These are phyloP conservation scores for Fusarium veterinarium DNA, from an alignment of 2,329 filamentous ascomycete species.

Conservation along the genomic window DNA sequence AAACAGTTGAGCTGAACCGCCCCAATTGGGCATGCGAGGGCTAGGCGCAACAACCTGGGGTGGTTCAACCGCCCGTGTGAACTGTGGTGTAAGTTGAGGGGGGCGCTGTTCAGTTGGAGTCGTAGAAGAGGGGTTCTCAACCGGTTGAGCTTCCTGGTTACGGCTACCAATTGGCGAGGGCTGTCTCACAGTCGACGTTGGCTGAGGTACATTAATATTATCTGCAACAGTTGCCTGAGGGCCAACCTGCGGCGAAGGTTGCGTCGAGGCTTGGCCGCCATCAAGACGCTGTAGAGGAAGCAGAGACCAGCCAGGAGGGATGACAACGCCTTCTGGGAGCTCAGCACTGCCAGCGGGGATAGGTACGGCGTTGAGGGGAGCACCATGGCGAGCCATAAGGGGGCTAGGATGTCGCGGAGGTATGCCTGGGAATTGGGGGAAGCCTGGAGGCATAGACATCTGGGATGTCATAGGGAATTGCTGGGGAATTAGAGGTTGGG, in stretches of 20 bases:
- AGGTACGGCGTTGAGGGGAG: slow-evolving; percentile 57
- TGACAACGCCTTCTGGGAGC: slow-evolving; percentile 71
- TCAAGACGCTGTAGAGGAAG: slow-evolving; percentile 69
- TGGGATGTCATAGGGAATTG: slow-evolving; percentile 33
- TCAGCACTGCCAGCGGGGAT: slow-evolving; percentile 71
- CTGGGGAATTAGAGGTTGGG: slow-evolving; percentile 27
- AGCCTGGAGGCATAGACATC: slow-evolving; percentile 25
- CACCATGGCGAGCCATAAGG: slow-evolving; percentile 61
- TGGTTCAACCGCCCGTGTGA: slow-evolving; percentile 36
- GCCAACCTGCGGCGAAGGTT: slow-evolving; percentile 40
- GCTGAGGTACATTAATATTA: slow-evolving; percentile 11
- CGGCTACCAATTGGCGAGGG: slow-evolving; percentile 27
- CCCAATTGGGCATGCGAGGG: slow-evolving; percentile 63
- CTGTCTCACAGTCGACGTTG: slow-evolving; percentile 26
- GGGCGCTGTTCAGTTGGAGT: slow-evolving; percentile 23
- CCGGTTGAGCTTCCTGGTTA: slow-evolving; percentile 26
- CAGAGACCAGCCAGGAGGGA: slow-evolving; percentile 74
- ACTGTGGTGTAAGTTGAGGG: slow-evolving; percentile 25
- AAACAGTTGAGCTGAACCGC: slow-evolving; percentile 62
- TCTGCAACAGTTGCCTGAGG: slow-evolving; percentile 34
- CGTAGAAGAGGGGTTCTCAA: background rate
- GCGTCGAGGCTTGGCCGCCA: slow-evolving; percentile 41
- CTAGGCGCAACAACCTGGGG: slow-evolving; percentile 59
- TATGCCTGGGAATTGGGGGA: slow-evolving; percentile 39
- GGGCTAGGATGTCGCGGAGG: slow-evolving; percentile 55